Base-by-base conservation (phyloP, 2,329 filamentous ascomycete genomes). In the Ophiostoma himal-ulmi region DNA sequence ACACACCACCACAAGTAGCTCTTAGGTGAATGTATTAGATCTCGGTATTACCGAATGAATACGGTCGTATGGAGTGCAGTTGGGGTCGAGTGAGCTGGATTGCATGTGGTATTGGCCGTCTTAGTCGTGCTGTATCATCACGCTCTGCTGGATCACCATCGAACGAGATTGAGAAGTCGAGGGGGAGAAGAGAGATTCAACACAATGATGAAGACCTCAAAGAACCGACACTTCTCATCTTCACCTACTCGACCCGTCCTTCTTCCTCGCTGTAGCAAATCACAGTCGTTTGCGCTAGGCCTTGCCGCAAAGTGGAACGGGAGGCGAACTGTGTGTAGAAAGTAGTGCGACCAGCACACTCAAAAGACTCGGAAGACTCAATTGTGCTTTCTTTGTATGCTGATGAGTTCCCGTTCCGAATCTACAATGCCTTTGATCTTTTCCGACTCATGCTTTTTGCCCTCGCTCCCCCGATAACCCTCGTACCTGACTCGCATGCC, bases 261-360 rank as follows among this genome's bases (percentile, higher is more conserved):
- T 57, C 52, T 3, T 57, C 11, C 39, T 48, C 22, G n/a, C 52
- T 57, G 52, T 10, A 26, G 52, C 52, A 57, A 57, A 57, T 57
- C 52, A 57, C n/a, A 57, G 52, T 5, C n/a, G 22, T 26, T 26
- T 22, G 52, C 57, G 57, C 57, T 62, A 62, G 57, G 57, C 57
- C 57, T 57, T 57, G 52, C 52, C 57, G 57, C 57, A 14, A 34
- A 62, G 57, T 62, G 57, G 57, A 62, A 62, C 57, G 57, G 57
- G 57, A 62, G 57, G 57, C 57, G 26, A 62, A 62, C 26, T 62
- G 26, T 3, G 26, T 8, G 57, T 30, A 30, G 26, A 34, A 34
- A 62, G 57, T 62, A 57, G 52, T 57, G 26, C n/a, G 52, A 57
- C 52, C 52, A 57, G 52, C 3, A 26, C 8, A 13, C 52, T 57